Evolutionary conservation across 345 rosid genomes (phyloP).

Genomic region (Pistacia integerrima): DNA sequence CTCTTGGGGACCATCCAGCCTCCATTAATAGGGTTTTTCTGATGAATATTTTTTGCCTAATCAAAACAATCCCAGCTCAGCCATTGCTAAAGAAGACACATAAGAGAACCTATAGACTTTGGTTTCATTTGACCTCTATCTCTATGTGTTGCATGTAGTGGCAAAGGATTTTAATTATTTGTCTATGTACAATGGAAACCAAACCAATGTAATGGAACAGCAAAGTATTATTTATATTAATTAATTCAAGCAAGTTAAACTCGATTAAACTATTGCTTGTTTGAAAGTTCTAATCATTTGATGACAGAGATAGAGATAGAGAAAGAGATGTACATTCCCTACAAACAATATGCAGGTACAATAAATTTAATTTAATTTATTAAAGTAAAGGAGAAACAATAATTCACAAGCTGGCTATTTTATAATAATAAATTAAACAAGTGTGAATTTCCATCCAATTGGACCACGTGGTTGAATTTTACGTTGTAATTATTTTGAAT

Average conservation of each 20-base stretch:
- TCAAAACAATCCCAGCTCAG: slow-evolving; percentile 16
- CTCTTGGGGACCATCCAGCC: neutral
- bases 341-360: neutral
- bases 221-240: too few species aligned
- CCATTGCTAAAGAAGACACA: slow-evolving; percentile 2
- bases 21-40: neutral
- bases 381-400: neutral
- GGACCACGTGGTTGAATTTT: too few species aligned
- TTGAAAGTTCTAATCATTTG: slow-evolving; percentile 17
- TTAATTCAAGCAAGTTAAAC: neutral
- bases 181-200: too few species aligned
- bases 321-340: slow-evolving; percentile 1
- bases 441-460: too few species aligned
- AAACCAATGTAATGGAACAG: neutral
- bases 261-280: neutral
- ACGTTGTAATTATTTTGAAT: too few species aligned
- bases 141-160: too few species aligned
- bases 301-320: slow-evolving; percentile 20
- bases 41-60: neutral
- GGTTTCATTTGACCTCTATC: neutral
- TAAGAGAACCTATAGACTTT: neutral
- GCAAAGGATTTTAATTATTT: too few species aligned
- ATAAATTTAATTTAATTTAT: neutral
- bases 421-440: too few species aligned
- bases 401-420: too few species aligned